phyloP scores from a whole-genome alignment of 2,329 filamentous ascomycete species.

The Dactylonectria macrodidyma region DNA sequence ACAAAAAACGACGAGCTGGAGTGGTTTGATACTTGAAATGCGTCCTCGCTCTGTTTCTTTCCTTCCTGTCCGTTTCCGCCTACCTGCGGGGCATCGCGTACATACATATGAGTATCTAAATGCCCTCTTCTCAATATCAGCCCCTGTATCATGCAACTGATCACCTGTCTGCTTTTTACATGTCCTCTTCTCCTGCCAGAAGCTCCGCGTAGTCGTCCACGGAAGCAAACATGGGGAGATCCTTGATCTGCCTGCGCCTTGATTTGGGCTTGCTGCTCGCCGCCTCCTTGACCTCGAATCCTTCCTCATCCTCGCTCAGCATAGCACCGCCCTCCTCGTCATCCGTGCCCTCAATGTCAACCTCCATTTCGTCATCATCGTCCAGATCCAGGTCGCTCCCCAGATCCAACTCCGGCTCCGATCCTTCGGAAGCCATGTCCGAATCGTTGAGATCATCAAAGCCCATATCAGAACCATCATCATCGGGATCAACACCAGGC shows the following conservation, averaged over 20 bases:
- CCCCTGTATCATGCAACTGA: slow-evolving; percentile 35
- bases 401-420: slow-evolving; percentile 52
- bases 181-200: slow-evolving; percentile 79
- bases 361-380: slow-evolving; percentile 59
- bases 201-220: slow-evolving; percentile 94
- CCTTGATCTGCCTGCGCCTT: slow-evolving; percentile 88
- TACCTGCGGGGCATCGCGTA: slow-evolving; percentile 26
- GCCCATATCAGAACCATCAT: slow-evolving; percentile 66
- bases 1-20: slow-evolving; percentile 90
- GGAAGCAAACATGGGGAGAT: slow-evolving; percentile 92
- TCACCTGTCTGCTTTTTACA: slow-evolving; percentile 41
- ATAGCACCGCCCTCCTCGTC: slow-evolving; percentile 63
- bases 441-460: slow-evolving; percentile 66
- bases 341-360: slow-evolving; percentile 58
- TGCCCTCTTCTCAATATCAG: slow-evolving; percentile 37
- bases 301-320: slow-evolving; percentile 57
- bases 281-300: slow-evolving; percentile 75
- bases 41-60: slow-evolving; percentile 14
- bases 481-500: slow-evolving; percentile 71
- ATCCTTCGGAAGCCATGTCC: slow-evolving; percentile 64
- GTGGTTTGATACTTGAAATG: slow-evolving; percentile 65
- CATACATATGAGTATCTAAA: slow-evolving; percentile 19
- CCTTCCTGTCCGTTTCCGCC: background rate
- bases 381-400: slow-evolving; percentile 60
- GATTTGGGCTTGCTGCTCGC: slow-evolving; percentile 62